Base-by-base conservation (phyloP, 345 rosid species). In the Sisymbrium irio region DNA sequence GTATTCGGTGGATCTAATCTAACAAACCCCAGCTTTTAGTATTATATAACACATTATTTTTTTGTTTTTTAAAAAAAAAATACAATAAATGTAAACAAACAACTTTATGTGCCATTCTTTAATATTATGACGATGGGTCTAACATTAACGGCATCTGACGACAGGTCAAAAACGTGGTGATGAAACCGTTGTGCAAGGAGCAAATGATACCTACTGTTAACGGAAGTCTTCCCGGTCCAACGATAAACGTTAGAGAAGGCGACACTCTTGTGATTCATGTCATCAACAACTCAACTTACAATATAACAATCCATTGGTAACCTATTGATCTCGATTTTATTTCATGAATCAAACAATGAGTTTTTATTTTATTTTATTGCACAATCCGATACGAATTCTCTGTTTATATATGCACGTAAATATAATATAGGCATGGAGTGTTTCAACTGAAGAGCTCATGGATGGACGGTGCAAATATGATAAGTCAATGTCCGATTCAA, bases 241-340 rank as follows among this genome's bases (percentile, higher is more conserved):
- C 85, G 0, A 44, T 91, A 25, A 49, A 41, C 0, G 96, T 80
- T 58, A 80, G 72, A n/a, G 98, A 89, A 71, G 96, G 97, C 3
- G 96, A 94, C 78, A 88, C 85, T 1, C 87, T 91, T 13, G 67
- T 87, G 8, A 79, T 94, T 69, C 89, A 87, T 20, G 96, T 91
- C 58, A 41, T 80, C 40, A 94, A 94, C 64, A 59, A 80, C 54
- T 94, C 92, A 1, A 95, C 96, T 28, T 85, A 91, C 72, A 88
- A 89, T 77, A 15, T 91, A 40, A 87, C 93, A 6, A 82, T 94
- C 49, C 98, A 91, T 39, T 91, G 98, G 98, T 94, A 87, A 28
- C 9, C 28, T n/a, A 63, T 13, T 51, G 18, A 12, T 62, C 36
- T 30, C 27, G 11, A 44, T 39, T 0, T 2, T 20, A 40, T 59